These are phyloP conservation scores for Begonia masoniana DNA, from an alignment of 306 rosid species.

Conservation along the genomic window DNA sequence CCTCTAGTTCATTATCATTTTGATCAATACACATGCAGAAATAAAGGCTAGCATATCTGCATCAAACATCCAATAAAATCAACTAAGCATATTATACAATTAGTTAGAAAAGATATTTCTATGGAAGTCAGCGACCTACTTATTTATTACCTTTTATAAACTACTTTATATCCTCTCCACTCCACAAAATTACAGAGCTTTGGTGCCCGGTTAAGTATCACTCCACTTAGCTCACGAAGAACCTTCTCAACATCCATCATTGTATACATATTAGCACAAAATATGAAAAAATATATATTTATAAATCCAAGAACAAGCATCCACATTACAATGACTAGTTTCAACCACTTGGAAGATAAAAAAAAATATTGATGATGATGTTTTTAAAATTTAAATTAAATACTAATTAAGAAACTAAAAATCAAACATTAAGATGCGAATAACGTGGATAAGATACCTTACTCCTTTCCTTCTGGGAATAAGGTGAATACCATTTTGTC, in stretches of 20 bases:
- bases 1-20: slow-evolving; percentile 81
- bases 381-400: too few species aligned
- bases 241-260: slow-evolving; percentile 16
- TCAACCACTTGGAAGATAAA: too few species aligned
- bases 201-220: slow-evolving; percentile 62
- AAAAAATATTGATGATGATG: too few species aligned
- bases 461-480: slow-evolving; percentile 82
- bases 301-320: background rate
- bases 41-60: slow-evolving; percentile 91
- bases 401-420: too few species aligned
- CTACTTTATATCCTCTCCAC: slow-evolving; percentile 88
- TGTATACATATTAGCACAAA: too few species aligned
- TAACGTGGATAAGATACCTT: slow-evolving; percentile 36
- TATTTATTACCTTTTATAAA: slow-evolving; percentile 59
- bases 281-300: background rate
- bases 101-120: background rate
- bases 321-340: too few species aligned
- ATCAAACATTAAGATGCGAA: background rate
- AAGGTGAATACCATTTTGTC: slow-evolving; percentile 95
- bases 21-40: slow-evolving; percentile 73
- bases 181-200: slow-evolving; percentile 66
- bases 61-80: slow-evolving; percentile 11
- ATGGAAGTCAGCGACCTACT: background rate
- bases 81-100: background rate
- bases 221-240: slow-evolving; percentile 58